Percentiles rank a stretch among this genome's conserved stretches.
phyloP scores from a whole-genome alignment of 345 rosid species.

The Aurinia saxatilis region DNA sequence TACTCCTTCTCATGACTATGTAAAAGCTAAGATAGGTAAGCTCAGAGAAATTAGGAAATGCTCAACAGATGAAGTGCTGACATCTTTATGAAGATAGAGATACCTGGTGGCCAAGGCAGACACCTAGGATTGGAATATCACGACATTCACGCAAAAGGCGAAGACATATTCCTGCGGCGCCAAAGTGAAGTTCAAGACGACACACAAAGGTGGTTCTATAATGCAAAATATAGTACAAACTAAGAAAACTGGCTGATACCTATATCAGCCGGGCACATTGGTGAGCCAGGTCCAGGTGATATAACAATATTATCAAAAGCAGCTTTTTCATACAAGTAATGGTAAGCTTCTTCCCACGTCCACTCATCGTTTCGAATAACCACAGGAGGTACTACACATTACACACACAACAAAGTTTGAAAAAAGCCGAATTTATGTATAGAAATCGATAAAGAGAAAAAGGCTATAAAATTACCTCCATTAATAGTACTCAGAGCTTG shows the following conservation, averaged over 20 bases:
- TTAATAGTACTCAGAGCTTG: conserved; percentile 78
- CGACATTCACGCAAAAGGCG: conserved; percentile 69
- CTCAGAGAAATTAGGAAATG: background rate
- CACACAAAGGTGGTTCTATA: conserved; percentile 5
- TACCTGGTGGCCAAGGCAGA: conserved; percentile 99
- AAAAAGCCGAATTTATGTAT: background rate
- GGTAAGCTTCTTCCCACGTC: conserved; percentile 68
- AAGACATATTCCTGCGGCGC: conserved; percentile 76
- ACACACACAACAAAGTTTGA: background rate
- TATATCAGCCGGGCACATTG: conserved; percentile 68
- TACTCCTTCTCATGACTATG: background rate
- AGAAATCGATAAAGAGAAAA: background rate
- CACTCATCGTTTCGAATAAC: conserved; percentile 78
- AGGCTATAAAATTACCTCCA: conserved; percentile 46
- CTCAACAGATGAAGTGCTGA: background rate
- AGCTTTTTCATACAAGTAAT: conserved; percentile 52
- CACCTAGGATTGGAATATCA: conserved; percentile 86
- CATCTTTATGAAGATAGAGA: background rate
- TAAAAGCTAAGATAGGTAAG: background rate
- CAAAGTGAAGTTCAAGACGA: conserved; percentile 19
- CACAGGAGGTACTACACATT: conserved; percentile 67
- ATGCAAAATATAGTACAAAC: no score
- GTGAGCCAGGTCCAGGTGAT: conserved; percentile 99
- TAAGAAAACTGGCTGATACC: conserved; percentile 51
- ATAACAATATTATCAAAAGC: conserved; percentile 85